Base-by-base conservation (phyloP, 352 stramenopile genomes). In the Pseudoperonospora humuli region DNA sequence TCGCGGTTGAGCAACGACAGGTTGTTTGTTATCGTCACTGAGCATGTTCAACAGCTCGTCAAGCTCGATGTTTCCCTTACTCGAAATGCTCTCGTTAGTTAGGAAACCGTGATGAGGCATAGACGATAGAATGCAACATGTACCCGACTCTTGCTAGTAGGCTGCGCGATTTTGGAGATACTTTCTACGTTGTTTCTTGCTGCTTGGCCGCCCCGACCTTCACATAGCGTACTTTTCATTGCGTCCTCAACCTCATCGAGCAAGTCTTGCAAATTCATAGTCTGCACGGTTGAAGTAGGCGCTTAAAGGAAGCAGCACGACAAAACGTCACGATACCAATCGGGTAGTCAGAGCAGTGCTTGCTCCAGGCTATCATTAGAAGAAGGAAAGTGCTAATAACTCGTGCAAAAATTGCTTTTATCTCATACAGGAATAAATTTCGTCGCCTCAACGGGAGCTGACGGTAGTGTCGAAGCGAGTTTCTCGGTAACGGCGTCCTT, bases 1-100 rank as follows among this genome's bases (percentile, higher is more conserved):
- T 17, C 49, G 58, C 15, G 73, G 63, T 25, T 81, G 59, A 8
- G 73, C 42, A 11, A 46, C 51, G 28, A 43, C 48, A 20, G 50
- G 28, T 26, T 58, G 57, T 17, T 60, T 65, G 28, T 75, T 63
- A 18, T 74, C 65, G 18, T 67, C 61, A 28, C 57, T 54, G 5
- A 86, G 60, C 67, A 88, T 75, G 36, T 82, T 64, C 11, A 91
- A 57, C 9, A 91, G 40, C 35, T 88, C 74, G 36, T 91, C 72
- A n/a, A 91, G 66, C 24, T 85, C 72, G 17, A 63, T 72, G 52
- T 84, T 57, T 13, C 48, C 28, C 47, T 56, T 26, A 32, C 8
- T 11, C 27, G 8, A n/a, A n/a, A n/a, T n/a, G n/a, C n/a, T n/a
- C n/a, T n/a, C n/a, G n/a, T n/a, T n/a, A n/a, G n/a, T n/a, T n/a